These are phyloP conservation scores for Penicillium ochrochloron DNA, from an alignment of 495 filamentous ascomycete species.

Conservation along the genomic window DNA sequence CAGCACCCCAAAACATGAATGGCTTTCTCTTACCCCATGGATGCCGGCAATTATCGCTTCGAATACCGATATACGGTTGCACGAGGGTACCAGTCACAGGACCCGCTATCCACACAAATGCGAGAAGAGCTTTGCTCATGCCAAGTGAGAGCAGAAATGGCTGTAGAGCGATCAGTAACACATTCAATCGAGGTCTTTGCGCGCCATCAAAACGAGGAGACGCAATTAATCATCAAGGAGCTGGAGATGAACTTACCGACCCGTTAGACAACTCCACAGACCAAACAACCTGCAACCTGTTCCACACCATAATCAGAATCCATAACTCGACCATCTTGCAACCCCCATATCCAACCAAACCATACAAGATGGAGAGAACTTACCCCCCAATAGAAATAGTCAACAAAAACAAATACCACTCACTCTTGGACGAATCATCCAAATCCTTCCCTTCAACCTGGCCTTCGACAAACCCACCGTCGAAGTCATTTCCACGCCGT, in stretches of 20 bases:
- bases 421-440: slow-evolving; percentile 66
- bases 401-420: slow-evolving; percentile 80
- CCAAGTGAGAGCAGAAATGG: slow-evolving; percentile 76
- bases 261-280: slow-evolving; percentile 87
- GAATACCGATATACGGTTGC: slow-evolving; percentile 91
- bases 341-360: background rate
- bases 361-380: slow-evolving; percentile 28
- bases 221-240: background rate
- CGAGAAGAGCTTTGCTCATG: slow-evolving; percentile 90
- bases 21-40: slow-evolving; percentile 85
- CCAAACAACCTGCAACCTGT: slow-evolving; percentile 89
- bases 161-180: slow-evolving; percentile 28
- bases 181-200: background rate
- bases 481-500: slow-evolving; percentile 10
- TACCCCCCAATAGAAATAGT: slow-evolving; percentile 81
- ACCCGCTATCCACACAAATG: slow-evolving; percentile 92
- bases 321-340: background rate
- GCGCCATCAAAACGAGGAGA: background rate
- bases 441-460: slow-evolving; percentile 21
- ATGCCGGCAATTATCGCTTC: slow-evolving; percentile 82
- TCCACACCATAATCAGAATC: background rate
- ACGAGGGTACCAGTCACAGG: slow-evolving; percentile 85
- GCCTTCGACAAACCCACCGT: background rate
- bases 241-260: slow-evolving; percentile 55
- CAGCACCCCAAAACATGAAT: slow-evolving; percentile 80